These are phyloP conservation scores for Candida bentonensis DNA, from an alignment of 805 yeast species.

Conservation along the genomic window DNA sequence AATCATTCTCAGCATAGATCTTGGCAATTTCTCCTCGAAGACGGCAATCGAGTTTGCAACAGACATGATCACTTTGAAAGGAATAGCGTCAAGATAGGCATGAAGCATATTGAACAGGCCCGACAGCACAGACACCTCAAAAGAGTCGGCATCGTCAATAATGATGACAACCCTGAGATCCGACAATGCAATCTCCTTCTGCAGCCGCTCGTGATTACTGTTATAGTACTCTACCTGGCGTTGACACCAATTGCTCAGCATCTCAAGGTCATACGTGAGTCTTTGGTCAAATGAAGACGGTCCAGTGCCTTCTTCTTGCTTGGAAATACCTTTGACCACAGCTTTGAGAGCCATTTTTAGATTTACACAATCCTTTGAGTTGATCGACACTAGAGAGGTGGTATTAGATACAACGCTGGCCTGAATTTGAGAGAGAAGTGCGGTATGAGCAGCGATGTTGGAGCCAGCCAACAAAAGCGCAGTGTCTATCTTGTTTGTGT, in stretches of 20 bases:
- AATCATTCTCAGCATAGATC: slow-evolving; percentile 14
- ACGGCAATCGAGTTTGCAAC: slow-evolving; percentile 23
- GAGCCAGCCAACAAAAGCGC: slow-evolving; percentile 1
- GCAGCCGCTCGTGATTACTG: neutral
- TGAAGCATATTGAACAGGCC: slow-evolving; percentile 20
- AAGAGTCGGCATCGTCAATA: slow-evolving; percentile 27
- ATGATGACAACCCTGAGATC: slow-evolving; percentile 16
- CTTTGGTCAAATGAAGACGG: slow-evolving; percentile 17
- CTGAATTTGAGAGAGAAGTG: neutral
- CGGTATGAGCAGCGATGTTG: neutral
- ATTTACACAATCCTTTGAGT: slow-evolving; percentile 23
- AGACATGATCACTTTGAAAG: slow-evolving; percentile 21
- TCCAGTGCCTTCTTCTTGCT: slow-evolving; percentile 9
- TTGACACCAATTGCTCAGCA: slow-evolving; percentile 21
- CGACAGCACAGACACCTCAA: slow-evolving; percentile 17
- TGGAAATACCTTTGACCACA: slow-evolving; percentile 21
- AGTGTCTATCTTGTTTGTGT: neutral
- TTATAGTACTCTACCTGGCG: slow-evolving; percentile 4
- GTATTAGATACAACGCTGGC: neutral
- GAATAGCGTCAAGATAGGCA: slow-evolving; percentile 18
- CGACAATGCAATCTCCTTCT: neutral
- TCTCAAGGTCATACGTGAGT: slow-evolving; percentile 24
- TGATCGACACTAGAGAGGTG: slow-evolving; percentile 13
- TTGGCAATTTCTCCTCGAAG: slow-evolving; percentile 21
- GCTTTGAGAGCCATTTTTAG: slow-evolving; percentile 19